Evolutionary conservation across 108 stramenopile genomes (phyloP).

Genomic region (Craspedostauros australis): DNA sequence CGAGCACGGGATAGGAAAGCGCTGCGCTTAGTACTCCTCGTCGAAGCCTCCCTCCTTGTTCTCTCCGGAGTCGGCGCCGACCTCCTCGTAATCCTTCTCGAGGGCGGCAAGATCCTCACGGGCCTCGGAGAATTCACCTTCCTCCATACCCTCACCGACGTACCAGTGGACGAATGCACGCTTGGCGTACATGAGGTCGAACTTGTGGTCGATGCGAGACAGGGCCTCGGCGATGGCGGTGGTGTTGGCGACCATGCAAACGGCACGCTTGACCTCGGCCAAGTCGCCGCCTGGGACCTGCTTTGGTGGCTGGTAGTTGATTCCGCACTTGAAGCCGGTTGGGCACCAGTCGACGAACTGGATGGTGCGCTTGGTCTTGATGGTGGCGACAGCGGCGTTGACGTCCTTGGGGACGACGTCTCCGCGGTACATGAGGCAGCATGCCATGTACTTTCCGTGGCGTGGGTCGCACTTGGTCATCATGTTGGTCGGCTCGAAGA

Average conservation of each 20-base stretch:
- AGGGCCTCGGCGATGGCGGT: conserved; percentile 98
- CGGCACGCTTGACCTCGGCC: conserved; percentile 94
- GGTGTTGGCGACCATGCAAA: conserved; percentile 99
- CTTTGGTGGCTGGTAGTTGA: conserved; percentile 97
- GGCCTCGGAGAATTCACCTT: conserved; percentile 99
- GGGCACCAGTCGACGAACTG: conserved; percentile 97
- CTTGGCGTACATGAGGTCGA: conserved; percentile 99
- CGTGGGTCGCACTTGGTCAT: conserved; percentile 97
- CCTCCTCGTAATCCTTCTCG: conserved; percentile 97
- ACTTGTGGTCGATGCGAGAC: conserved; percentile 98
- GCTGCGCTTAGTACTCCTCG: conserved; percentile 92
- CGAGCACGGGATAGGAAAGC: too few species aligned
- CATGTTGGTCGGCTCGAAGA: conserved; percentile 90
- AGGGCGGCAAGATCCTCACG: conserved; percentile 99
- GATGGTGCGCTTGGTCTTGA: conserved; percentile 94
- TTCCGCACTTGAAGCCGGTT: conserved; percentile 98
- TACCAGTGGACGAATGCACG: conserved; percentile 99
- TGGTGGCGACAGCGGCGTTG: conserved; percentile 87
- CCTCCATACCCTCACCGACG: conserved; percentile 99
- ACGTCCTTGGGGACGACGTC: conserved; percentile 95
- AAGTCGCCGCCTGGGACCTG: conserved; percentile 93
- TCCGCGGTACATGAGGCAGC: conserved; percentile 96
- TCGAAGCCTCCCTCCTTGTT: conserved; percentile 86
- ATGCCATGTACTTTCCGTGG: conserved; percentile 99
- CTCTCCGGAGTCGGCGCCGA: conserved; percentile 93